Percentiles rank a stretch among this genome's conserved stretches.
phyloP scores from a whole-genome alignment of 2,329 filamentous ascomycete species.

The Monilinia laxa region DNA sequence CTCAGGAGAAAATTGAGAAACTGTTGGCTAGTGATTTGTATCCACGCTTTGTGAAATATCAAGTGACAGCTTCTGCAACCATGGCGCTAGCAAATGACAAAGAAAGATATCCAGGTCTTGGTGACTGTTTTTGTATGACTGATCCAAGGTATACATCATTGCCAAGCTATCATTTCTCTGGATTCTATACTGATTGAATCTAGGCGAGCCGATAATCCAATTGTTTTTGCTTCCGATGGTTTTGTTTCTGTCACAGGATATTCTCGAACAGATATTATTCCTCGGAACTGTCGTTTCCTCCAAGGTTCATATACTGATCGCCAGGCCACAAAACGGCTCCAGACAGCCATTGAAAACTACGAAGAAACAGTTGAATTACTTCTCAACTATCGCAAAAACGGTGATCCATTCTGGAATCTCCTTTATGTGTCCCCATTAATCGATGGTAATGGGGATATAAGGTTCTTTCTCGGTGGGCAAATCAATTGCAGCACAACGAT shows the following conservation, averaged over 20 bases:
- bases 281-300: conserved; percentile 51
- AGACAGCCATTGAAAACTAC: conserved; percentile 44
- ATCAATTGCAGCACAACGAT: conserved; percentile 58
- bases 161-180: neutral
- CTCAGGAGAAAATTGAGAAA: conserved; percentile 47
- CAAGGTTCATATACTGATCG: conserved; percentile 50
- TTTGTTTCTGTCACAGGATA: conserved; percentile 55
- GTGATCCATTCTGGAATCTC: conserved; percentile 57
- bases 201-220: conserved; percentile 50
- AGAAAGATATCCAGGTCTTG: conserved; percentile 53
- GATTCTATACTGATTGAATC: conserved; percentile 6
- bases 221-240: conserved; percentile 51
- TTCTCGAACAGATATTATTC: conserved; percentile 48
- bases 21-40: conserved; percentile 49
- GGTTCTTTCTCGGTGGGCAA: conserved; percentile 56
- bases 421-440: conserved; percentile 54
- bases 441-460: conserved; percentile 48
- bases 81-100: conserved; percentile 46
- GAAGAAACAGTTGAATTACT: conserved; percentile 52
- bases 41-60: conserved; percentile 53
- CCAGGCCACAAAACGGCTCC: conserved; percentile 45
- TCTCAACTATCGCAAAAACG: conserved; percentile 52
- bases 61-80: conserved; percentile 49
- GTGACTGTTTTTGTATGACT: conserved; percentile 58
- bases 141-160: conserved; percentile 45